These are phyloP conservation scores for Bocquillonia castaneifolia DNA, from an alignment of 441 rosid genomes.

Conservation along the genomic window DNA sequence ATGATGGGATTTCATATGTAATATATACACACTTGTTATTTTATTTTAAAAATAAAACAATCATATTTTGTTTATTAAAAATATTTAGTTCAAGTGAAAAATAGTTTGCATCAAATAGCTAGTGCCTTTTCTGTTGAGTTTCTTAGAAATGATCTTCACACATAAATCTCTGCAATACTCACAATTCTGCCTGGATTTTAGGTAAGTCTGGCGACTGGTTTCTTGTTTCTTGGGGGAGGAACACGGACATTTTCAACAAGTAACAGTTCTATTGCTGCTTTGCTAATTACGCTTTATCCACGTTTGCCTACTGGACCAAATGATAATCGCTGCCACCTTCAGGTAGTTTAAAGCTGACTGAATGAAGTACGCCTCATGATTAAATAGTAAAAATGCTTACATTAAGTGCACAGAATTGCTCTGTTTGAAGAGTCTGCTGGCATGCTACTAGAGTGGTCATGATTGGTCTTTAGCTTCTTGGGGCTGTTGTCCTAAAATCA, in stretches of 20 bases:
- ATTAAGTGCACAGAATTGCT: neutral
- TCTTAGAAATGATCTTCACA: neutral
- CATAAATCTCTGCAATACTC: conserved; percentile 19
- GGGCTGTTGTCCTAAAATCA: conserved; percentile 5
- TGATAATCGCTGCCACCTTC: conserved; percentile 99
- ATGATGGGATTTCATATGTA: conserved; percentile 14
- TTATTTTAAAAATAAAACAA: no score
- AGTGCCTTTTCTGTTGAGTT: neutral
- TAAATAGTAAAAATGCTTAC: neutral
- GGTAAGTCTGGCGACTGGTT: conserved; percentile 95
- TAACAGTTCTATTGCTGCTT: conserved; percentile 79
- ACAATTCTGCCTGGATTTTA: conserved; percentile 27
- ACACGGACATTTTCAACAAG: conserved; percentile 84
- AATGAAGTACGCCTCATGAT: conserved; percentile 4
- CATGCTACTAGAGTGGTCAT: neutral
- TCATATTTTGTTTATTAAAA: no score
- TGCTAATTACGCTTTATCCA: conserved; percentile 87
- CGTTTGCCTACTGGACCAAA: conserved; percentile 95
- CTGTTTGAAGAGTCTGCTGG: neutral
- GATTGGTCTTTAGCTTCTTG: neutral
- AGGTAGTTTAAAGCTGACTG: conserved; percentile 43
- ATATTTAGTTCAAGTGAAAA: conserved; percentile 10
- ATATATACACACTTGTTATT: no score
- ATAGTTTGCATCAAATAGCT: neutral
- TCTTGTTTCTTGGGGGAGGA: conserved; percentile 98